Percentiles rank a stretch among this genome's conserved stretches.
Conservation (phyloP, 225 moss, liverwort and hornwort species). For the Thuidium tamariscinum region DNA sequence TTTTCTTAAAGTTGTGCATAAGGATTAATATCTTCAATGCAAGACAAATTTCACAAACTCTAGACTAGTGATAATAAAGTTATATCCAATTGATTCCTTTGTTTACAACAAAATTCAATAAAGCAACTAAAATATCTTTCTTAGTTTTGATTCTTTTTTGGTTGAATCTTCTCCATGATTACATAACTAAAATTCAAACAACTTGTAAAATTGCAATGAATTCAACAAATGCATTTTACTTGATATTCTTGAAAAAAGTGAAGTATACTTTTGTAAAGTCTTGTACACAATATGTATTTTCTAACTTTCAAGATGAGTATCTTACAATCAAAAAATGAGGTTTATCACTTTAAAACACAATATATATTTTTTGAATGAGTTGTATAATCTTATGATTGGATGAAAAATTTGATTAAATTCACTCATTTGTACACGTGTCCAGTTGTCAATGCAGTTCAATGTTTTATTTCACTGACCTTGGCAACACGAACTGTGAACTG, state of each 20-base stretch:
- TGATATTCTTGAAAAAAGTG: no score
- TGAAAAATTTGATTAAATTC: not conserved
- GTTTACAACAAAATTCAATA: not conserved
- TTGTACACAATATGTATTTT: not conserved
- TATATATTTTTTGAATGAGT: not conserved
- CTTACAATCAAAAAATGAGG: not conserved
- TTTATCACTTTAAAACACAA: not conserved
- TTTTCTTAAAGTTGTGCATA: not conserved
- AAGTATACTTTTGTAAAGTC: not conserved
- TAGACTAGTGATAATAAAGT: not conserved
- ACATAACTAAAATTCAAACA: not conserved
- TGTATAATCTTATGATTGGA: not conserved
- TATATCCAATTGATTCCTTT: not conserved
- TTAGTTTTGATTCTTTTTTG: not conserved
- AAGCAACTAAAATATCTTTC: not conserved
- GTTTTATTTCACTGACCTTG: not conserved
- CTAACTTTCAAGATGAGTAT: not conserved
- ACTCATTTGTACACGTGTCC: not conserved
- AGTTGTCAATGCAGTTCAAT: not conserved
- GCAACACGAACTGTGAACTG: not conserved
- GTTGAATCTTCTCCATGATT: rapidly evolving
- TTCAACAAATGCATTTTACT: not conserved
- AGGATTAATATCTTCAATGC: not conserved
- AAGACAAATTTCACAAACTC: not conserved
- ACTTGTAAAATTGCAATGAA: not conserved